Percentiles rank a stretch among this genome's conserved stretches.
Conservation (phyloP, 495 filamentous ascomycete genomes). For the Achaetomiella virescens region DNA sequence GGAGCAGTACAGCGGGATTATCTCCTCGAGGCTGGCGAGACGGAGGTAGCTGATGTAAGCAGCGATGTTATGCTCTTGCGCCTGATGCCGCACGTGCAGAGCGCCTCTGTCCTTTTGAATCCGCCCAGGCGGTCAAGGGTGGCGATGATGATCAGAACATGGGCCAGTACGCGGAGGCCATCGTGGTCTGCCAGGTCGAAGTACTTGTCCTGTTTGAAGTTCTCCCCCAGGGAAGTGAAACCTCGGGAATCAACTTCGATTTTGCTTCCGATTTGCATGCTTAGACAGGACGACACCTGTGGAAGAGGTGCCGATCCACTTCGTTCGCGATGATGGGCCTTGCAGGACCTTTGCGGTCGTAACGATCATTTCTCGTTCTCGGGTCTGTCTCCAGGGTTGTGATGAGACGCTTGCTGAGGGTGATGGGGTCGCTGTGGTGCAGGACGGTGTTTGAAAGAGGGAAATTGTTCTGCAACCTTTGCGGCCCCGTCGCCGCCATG, state of each 20-base stretch:
- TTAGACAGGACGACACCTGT: slow-evolving; percentile 50
- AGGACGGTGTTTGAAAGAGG: slow-evolving; percentile 46
- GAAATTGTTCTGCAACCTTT: slow-evolving; percentile 37
- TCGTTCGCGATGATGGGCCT: slow-evolving; percentile 55
- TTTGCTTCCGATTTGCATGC: slow-evolving; percentile 42
- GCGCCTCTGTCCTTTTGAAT: slow-evolving; percentile 31
- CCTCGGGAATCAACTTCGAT: slow-evolving; percentile 46
- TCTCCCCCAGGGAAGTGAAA: slow-evolving; percentile 22
- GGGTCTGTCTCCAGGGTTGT: slow-evolving; percentile 42
- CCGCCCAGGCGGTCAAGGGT: slow-evolving; percentile 48
- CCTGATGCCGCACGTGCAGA: slow-evolving; percentile 23
- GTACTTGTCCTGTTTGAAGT: slow-evolving; percentile 35
- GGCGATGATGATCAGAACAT: slow-evolving; percentile 46
- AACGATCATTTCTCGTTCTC: slow-evolving; percentile 44
- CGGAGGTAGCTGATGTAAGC: slow-evolving; percentile 76
- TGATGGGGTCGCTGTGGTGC: slow-evolving; percentile 46
- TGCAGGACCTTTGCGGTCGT: slow-evolving; percentile 61
- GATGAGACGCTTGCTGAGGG: slow-evolving; percentile 45
- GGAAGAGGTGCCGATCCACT: slow-evolving; percentile 49
- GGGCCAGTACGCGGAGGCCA: slow-evolving; percentile 54
- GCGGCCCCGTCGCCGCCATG: slow-evolving; percentile 39
- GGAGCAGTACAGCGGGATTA: slow-evolving; percentile 82
- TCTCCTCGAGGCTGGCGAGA: slow-evolving; percentile 58
- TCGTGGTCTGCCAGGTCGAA: slow-evolving; percentile 50
- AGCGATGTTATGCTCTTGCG: slow-evolving; percentile 61